Evolutionary conservation across 371 early-diverging fungal genomes (phyloP), one percentile per base, ranked within the genome.

Genomic region (Circinella minor): DNA sequence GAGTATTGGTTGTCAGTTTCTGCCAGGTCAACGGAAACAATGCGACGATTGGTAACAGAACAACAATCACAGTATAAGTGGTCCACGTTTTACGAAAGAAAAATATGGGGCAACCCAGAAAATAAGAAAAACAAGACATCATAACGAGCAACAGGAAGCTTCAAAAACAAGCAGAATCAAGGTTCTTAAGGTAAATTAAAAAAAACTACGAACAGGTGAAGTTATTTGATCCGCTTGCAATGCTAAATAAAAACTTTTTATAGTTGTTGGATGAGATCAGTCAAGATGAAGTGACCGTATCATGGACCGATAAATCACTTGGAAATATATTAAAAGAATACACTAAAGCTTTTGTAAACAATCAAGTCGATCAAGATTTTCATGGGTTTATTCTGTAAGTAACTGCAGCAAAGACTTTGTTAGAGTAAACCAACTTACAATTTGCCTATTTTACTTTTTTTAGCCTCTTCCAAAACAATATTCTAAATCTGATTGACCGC

Each of bases 201-300:
- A 43, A 43, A 43, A 43, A n/a, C 51, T 51, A 2, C 15, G 7
- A 51, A 51, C 51, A 51, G 51, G 5, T 51, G 51, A 7, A 51
- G 51, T 7, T 51, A 51, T 7, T 51, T 51, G 51, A 51, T 51
- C 7, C n/a, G 3, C n/a, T 51, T 51, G 3, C 51, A 51, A 51
- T 51, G 51, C 51, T 51, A 51, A 51, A 51, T 51, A 51, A 51
- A 51, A 51, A 51, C 51, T 51, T 51, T 51, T 51, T 51, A 51
- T 51, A 51, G 51, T 51, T 51, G 51, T n/a, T 51, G 51, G 49
- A 51, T 51, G 51, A 51, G 51, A 51, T 51, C 51, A 51, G 51
- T 51, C 51, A 51, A 51, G 7, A 51, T 51, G 6, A 51, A 51
- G 51, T 51, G 51, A 51, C 7, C n/a, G 51, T 51, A 51, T 51